Conservation (phyloP, 228 moss, liverwort and hornwort species). For the Sphagnum magellanicum region DNA sequence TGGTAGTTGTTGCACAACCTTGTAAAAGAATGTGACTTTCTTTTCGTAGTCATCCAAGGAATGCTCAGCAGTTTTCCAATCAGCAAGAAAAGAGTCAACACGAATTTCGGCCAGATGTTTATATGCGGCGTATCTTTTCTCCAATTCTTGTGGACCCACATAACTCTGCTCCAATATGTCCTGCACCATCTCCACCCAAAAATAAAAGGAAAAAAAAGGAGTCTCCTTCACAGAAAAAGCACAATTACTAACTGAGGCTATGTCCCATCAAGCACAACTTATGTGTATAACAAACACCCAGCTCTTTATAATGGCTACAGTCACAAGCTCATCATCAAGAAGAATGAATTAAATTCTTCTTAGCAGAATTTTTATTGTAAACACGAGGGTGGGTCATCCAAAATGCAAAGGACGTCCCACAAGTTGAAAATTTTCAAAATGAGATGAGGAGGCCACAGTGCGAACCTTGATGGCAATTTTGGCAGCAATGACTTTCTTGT, state of each 20-base stretch:
- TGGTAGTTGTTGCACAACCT: slow-evolving; percentile 15
- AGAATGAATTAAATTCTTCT: too few species aligned
- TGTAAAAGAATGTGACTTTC: slow-evolving; percentile 36
- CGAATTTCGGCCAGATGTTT: slow-evolving; percentile 36
- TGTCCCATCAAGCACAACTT: too few species aligned
- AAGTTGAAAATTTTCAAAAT: too few species aligned
- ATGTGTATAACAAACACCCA: too few species aligned
- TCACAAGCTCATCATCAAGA: too few species aligned
- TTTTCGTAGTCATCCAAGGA: slow-evolving; percentile 49
- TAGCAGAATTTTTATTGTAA: too few species aligned
- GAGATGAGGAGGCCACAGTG: background rate
- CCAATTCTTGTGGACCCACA: slow-evolving; percentile 34
- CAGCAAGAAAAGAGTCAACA: slow-evolving; percentile 25
- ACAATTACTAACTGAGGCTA: background rate
- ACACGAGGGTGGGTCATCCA: too few species aligned
- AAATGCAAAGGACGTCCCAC: too few species aligned
- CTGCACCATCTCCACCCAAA: slow-evolving; percentile 16
- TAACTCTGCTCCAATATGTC: slow-evolving; percentile 56
- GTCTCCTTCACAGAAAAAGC: background rate
- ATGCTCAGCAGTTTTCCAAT: slow-evolving; percentile 45
- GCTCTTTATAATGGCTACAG: too few species aligned
- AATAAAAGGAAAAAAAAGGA: background rate
- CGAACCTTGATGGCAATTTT: slow-evolving; percentile 43
- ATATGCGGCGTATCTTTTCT: slow-evolving; percentile 35
- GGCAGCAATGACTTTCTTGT: slow-evolving; percentile 25